These are phyloP conservation scores for Blastocystis sp. DNA, from an alignment of 352 stramenopile genomes.

Conservation along the genomic window DNA sequence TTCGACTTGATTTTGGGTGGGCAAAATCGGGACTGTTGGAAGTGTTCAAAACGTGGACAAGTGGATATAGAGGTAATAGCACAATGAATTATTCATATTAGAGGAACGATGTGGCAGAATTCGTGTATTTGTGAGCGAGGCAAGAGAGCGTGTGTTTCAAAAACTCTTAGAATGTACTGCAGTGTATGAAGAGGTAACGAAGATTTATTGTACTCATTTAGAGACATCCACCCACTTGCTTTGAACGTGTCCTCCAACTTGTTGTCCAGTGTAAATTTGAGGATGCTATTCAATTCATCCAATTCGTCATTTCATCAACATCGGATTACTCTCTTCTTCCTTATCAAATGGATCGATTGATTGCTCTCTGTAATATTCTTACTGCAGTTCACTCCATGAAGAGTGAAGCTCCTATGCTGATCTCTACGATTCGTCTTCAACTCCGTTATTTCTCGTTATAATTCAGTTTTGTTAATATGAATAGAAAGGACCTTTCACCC, in stretches of 20 bases:
- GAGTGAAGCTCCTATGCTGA: neutral
- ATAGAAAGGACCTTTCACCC: neutral
- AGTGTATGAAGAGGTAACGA: neutral
- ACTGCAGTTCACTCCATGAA: neutral
- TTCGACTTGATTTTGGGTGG: neutral
- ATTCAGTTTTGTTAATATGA: neutral
- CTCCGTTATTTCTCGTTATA: neutral
- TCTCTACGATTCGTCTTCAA: neutral
- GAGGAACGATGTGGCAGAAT: neutral
- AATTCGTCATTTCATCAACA: neutral
- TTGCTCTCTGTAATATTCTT: slow-evolving; percentile 10
- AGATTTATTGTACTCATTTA: neutral
- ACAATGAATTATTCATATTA: neutral
- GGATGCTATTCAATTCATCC: neutral
- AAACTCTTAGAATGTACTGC: neutral
- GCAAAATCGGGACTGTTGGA: neutral
- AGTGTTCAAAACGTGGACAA: neutral
- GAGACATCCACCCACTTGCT: neutral
- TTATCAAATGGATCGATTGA: neutral
- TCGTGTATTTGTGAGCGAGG: neutral
- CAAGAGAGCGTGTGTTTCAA: neutral
- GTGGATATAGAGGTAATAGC: neutral
- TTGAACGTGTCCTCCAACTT: neutral
- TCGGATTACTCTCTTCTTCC: neutral
- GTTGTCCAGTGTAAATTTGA: slow-evolving; percentile 36